Base-by-base conservation (phyloP, 768 basidiomycete species). In the Mycena haematopus region DNA sequence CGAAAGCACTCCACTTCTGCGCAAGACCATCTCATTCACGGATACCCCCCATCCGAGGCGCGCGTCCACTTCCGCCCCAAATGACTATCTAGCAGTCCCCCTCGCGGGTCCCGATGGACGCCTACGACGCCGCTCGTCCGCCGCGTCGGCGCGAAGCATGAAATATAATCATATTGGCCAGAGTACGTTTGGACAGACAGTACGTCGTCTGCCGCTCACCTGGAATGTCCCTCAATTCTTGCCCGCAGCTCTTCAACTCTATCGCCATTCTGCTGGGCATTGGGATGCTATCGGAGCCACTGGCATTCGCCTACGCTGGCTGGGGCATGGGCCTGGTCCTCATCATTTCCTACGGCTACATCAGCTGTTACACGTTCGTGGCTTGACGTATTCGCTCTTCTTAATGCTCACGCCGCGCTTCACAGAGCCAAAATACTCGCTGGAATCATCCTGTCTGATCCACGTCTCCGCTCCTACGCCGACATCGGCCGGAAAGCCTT, bases 401-500 rank as follows among this genome's bases (percentile, higher is more conserved):
- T 36, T 24, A 8, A 25, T 11, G 44, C 52, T 57, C 46, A 61
- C 14, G 6, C 29, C 29, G 9, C 36, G 25, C 29, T 60, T 27
- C 31, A 11, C 70, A 96, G 94, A 9, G 95, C 94, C 17, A 96
- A 96, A 75, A 83, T 96, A 51, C 84, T 98, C 14, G 94, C 94
- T 0, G 78, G 78, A 47, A 82, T 95, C 24, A 94, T 96, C 56
- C 70, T 89, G 13, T 76, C 81, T 9, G 93, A 97, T 69, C 82
- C 84, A 13, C 82, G 81, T 6, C 70, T 96, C 33, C 84, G 85
- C 24, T 94, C 95, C 8, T 99, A 98, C 72, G 86, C 93, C 6
- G 96, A 99, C 71, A 92, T 97, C 65, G 94, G 93, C 22, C 84
- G 86, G 55, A 93, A 92, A 71, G 95, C 96, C 2, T 96, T 96